phyloP scores from a whole-genome alignment of 306 rosid genomes.

The Castanea sativa region DNA sequence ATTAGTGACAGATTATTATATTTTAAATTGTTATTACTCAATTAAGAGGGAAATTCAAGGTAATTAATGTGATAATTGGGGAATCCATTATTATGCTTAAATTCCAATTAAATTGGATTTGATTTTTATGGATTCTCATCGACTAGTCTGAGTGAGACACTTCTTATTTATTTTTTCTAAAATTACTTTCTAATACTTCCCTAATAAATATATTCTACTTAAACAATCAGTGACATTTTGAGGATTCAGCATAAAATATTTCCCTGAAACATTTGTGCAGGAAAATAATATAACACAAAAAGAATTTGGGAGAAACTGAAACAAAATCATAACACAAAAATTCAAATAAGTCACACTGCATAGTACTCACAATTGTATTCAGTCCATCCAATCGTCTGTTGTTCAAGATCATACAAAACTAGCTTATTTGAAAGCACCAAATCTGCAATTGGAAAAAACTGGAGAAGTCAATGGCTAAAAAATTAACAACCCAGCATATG shows the following conservation, averaged over 20 bases:
- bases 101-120: neutral
- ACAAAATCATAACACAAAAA: constrained; percentile 3
- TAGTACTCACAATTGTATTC: constrained; percentile 73
- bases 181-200: too few species aligned
- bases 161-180: too few species aligned
- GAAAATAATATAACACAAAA: neutral
- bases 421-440: constrained; percentile 76
- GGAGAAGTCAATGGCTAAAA: neutral
- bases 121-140: too few species aligned
- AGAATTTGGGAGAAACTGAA: constrained; percentile 4
- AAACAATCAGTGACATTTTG: neutral
- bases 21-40: too few species aligned
- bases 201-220: neutral
- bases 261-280: neutral
- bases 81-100: neutral
- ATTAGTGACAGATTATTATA: neutral
- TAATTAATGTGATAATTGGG: neutral
- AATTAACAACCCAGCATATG: neutral
- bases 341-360: constrained; percentile 6
- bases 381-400: constrained; percentile 69
- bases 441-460: constrained; percentile 54
- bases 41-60: too few species aligned
- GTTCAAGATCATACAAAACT: constrained; percentile 67
- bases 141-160: too few species aligned
- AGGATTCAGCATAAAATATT: neutral